Evolutionary conservation across 148 eudicot genomes (phyloP).

Genomic region (Vaccinium myrtillus): DNA sequence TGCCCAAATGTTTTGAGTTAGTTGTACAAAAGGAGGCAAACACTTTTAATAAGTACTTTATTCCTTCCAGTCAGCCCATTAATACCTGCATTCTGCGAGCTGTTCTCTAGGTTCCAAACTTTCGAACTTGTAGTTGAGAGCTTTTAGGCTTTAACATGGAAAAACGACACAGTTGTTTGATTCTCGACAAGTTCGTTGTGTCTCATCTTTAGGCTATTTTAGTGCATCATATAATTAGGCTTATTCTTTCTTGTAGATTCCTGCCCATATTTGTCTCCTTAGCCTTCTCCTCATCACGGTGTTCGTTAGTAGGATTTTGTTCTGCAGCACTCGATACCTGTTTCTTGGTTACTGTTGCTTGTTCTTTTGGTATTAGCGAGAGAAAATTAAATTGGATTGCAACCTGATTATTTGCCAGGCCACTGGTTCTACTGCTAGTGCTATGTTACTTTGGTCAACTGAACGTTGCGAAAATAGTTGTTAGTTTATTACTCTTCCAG

Average conservation of each 20-base stretch:
- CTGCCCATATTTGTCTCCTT: neutral
- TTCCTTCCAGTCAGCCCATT: neutral
- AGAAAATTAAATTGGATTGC: neutral
- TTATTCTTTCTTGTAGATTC: neutral
- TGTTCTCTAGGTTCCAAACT: neutral
- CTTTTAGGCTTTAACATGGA: neutral
- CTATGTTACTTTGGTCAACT: constrained; percentile 1
- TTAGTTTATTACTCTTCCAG: constrained; percentile 11
- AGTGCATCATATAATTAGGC: neutral
- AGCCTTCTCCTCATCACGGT: neutral
- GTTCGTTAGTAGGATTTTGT: neutral
- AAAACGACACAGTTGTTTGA: neutral
- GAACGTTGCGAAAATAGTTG: neutral
- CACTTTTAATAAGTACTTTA: neutral
- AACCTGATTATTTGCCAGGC: neutral
- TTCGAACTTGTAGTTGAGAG: neutral
- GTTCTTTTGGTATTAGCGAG: neutral
- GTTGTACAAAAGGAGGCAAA: neutral
- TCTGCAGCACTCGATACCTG: neutral
- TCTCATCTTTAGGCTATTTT: neutral
- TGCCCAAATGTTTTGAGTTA: constrained; percentile 4
- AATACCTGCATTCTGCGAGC: neutral
- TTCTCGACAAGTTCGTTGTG: neutral
- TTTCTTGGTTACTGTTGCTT: neutral
- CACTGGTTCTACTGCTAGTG: neutral